Conservation (phyloP, 306 rosid species). For the Dalbergia cultrata region DNA sequence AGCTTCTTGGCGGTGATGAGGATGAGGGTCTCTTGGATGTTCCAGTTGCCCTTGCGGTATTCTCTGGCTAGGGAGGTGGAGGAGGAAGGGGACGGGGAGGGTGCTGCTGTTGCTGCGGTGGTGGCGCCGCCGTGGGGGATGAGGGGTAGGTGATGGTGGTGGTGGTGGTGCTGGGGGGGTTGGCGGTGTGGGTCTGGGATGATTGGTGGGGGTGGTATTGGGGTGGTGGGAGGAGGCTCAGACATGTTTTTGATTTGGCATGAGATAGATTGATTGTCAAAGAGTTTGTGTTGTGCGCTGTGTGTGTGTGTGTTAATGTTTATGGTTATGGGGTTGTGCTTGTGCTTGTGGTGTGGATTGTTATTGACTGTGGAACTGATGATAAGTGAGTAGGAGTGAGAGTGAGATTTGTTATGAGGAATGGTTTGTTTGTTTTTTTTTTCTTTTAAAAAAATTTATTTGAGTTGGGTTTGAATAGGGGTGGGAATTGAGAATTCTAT, state of each 20-base stretch:
- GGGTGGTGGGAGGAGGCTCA: slow-evolving; percentile 65
- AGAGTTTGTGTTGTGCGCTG: not conserved
- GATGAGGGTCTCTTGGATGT: slow-evolving; percentile 62
- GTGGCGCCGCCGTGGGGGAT: slow-evolving; percentile 37
- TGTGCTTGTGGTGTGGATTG: not conserved
- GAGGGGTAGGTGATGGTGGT: slow-evolving; percentile 18
- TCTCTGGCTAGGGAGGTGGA: slow-evolving; percentile 51
- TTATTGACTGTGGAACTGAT: too few species aligned
- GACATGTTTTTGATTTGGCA: slow-evolving; percentile 63
- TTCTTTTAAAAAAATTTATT: too few species aligned
- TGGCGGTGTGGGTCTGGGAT: slow-evolving; percentile 37
- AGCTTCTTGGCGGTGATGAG: slow-evolving; percentile 68
- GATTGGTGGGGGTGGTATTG: slow-evolving; percentile 51
- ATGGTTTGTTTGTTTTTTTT: not conserved
- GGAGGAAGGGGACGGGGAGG: slow-evolving; percentile 6
- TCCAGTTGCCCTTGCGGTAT: slow-evolving; percentile 81
- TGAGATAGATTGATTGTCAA: slow-evolving; percentile 2
- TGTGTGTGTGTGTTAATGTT: not conserved
- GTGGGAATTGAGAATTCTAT: not conserved
- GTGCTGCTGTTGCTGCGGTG: slow-evolving; percentile 14
- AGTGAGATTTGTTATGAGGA: not conserved
- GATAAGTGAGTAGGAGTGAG: not conserved
- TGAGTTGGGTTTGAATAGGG: not conserved
- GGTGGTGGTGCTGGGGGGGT: slow-evolving; percentile 35
- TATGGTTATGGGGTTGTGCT: not conserved